Base-by-base conservation (phyloP, 768 basidiomycete genomes). In the Rhodosporidiobolus odoratus region DNA sequence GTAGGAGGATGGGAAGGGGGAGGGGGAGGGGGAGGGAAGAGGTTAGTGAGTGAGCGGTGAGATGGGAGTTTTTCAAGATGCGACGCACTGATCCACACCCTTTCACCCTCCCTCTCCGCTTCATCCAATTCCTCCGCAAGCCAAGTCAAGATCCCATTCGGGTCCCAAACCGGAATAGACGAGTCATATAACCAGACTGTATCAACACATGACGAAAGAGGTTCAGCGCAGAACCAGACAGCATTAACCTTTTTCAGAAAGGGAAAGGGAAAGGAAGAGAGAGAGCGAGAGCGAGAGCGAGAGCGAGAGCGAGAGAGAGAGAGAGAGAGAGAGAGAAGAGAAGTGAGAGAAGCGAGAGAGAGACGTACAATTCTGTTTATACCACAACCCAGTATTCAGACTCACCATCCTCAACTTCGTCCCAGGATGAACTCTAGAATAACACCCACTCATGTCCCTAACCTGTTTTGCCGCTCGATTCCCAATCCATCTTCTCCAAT, bases 111-210 rank as follows among this genome's bases (percentile, higher is more conserved):
- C 68, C 84, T 83, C 78, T 88, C 87, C 4, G 87, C 85, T 2
- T 80, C 80, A 77, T 87, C 86, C 6, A 88, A 81, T 72, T 87
- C 80, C 25, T 80, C 76, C 0, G 84, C 83, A 32, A 83, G 77
- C 78, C 87, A 88, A 0, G 80, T 81, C 13, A 88, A 77, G 57
- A 88, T 81, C 13, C 85, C 86, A 72, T 86, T 86, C 16, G 86
- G 86, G 76, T 88, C 87, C 8, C 83, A 81, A 54, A 82, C 82
- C 25, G 72, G 78, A 7, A 72, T 76, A 62, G 86, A 82, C 35
- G 81, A 83, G 72, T 87, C 86, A 72, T 85, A 87, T 1, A 87
- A 79, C 84, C 85, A 87, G 75, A 86, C 85, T 78, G 85, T 86
- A 50, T n/a, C 15, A n/a, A 37, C 56, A 15, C 50, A 43, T 21